Percentiles rank a stretch among this genome's conserved stretches.
Evolutionary conservation across 2,329 filamentous ascomycete species (phyloP).

Genomic region (Fragosphaeria purpurea): DNA sequence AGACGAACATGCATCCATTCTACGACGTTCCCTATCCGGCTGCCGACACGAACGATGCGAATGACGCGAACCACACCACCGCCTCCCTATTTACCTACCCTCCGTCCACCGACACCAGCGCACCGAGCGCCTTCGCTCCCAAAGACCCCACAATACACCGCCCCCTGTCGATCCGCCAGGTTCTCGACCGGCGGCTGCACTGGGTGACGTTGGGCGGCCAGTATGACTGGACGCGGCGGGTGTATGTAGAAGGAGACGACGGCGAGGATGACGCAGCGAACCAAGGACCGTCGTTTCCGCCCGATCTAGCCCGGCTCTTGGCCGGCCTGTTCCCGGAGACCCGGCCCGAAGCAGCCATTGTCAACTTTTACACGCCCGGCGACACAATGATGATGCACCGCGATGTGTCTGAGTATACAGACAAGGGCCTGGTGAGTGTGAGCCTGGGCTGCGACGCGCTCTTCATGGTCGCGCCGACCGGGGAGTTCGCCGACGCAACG

Average conservation of each 20-base stretch:
- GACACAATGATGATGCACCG: slow-evolving; percentile 89
- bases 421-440: slow-evolving; percentile 70
- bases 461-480: slow-evolving; percentile 66
- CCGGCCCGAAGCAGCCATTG: slow-evolving; percentile 76
- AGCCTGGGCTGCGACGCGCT: slow-evolving; percentile 85
- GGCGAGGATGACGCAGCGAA: slow-evolving; percentile 36
- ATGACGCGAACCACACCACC: neutral
- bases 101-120: slow-evolving; percentile 43
- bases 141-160: slow-evolving; percentile 67
- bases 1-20: slow-evolving; percentile 61
- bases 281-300: slow-evolving; percentile 50
- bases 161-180: slow-evolving; percentile 56
- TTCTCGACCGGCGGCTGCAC: slow-evolving; percentile 71
- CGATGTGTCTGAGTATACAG: slow-evolving; percentile 79
- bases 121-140: slow-evolving; percentile 50
- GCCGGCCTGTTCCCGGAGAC: slow-evolving; percentile 65
- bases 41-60: neutral
- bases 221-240: slow-evolving; percentile 88
- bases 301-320: slow-evolving; percentile 60
- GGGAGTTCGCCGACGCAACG: slow-evolving; percentile 10
- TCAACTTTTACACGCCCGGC: slow-evolving; percentile 84
- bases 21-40: slow-evolving; percentile 23
- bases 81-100: slow-evolving; percentile 45
- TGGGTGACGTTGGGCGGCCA: slow-evolving; percentile 94
- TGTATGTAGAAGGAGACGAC: slow-evolving; percentile 48